These are phyloP conservation scores for Nidula microcarpa DNA, from an alignment of 768 basidiomycete species.

Conservation along the genomic window DNA sequence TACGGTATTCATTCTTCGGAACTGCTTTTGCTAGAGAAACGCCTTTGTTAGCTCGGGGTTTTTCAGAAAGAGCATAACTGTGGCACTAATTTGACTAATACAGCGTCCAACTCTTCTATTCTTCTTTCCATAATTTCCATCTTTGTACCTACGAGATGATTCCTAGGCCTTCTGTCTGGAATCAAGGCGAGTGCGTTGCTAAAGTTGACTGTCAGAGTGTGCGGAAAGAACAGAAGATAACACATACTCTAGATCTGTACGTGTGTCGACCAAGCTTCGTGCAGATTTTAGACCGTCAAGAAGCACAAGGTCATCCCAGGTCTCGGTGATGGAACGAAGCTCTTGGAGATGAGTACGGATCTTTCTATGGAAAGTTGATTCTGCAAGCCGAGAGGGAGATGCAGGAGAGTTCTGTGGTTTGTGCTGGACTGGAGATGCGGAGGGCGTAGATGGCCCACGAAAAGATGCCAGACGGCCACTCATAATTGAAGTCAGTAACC, in stretches of 20 bases:
- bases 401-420: constrained; percentile 33
- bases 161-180: constrained; percentile 53
- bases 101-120: constrained; percentile 53
- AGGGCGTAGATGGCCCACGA: constrained; percentile 74
- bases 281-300: constrained; percentile 78
- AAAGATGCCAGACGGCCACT: constrained; percentile 75
- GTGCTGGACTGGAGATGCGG: constrained; percentile 56
- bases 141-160: constrained; percentile 61
- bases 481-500: constrained; percentile 13
- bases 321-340: constrained; percentile 54
- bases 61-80: too few species aligned
- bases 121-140: constrained; percentile 65
- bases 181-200: constrained; percentile 65
- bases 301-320: constrained; percentile 83
- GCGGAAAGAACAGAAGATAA: neutral
- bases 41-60: too few species aligned
- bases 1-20: constrained; percentile 58
- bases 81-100: constrained; percentile 65
- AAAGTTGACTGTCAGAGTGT: too few species aligned
- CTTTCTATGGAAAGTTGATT: constrained; percentile 82
- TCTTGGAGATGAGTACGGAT: constrained; percentile 68
- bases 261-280: constrained; percentile 66
- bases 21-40: constrained; percentile 60
- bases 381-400: constrained; percentile 49
- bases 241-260: constrained; percentile 82